Percentiles rank a stretch among this genome's conserved stretches.
Evolutionary conservation across 805 yeast genomes (phyloP).

Genomic region (Candida rishiriensis): DNA sequence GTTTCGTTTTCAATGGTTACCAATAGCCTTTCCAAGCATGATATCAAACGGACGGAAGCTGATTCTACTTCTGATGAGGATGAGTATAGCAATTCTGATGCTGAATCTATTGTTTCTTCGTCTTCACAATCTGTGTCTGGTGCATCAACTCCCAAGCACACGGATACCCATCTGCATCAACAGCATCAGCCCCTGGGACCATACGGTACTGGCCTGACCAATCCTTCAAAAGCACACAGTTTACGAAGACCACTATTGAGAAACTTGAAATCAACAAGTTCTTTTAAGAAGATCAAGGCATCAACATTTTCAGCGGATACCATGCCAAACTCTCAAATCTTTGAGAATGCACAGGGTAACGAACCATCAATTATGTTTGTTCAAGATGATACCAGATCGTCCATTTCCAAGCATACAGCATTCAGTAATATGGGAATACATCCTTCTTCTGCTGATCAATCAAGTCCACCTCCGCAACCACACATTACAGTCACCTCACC

Average conservation of each 20-base stretch:
- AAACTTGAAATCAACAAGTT: conserved; percentile 17
- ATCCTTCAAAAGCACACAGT: conserved; percentile 11
- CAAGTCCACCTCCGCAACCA: background rate
- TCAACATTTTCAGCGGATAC: conserved; percentile 55
- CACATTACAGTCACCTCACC: background rate
- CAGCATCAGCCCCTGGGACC: background rate
- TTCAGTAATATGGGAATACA: background rate
- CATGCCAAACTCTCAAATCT: conserved; percentile 61
- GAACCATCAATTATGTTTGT: conserved; percentile 62
- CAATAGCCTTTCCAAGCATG: conserved; percentile 38
- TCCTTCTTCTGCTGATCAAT: background rate
- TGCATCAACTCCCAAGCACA: background rate
- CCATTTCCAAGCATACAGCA: conserved; percentile 1
- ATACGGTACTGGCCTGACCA: background rate
- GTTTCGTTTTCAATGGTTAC: conserved; percentile 76
- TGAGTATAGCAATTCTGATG: conserved; percentile 18
- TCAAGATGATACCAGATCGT: conserved; percentile 36
- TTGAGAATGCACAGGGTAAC: conserved; percentile 65
- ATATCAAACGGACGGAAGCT: conserved; percentile 19
- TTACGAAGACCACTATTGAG: conserved; percentile 20
- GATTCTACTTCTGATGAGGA: conserved; percentile 26
- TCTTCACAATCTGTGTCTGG: conserved; percentile 12
- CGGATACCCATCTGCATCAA: background rate
- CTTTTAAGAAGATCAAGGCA: conserved; percentile 15
- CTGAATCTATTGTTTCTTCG: conserved; percentile 20